Conservation (phyloP, 345 rosid species). For the Arabidopsis arenosa region DNA sequence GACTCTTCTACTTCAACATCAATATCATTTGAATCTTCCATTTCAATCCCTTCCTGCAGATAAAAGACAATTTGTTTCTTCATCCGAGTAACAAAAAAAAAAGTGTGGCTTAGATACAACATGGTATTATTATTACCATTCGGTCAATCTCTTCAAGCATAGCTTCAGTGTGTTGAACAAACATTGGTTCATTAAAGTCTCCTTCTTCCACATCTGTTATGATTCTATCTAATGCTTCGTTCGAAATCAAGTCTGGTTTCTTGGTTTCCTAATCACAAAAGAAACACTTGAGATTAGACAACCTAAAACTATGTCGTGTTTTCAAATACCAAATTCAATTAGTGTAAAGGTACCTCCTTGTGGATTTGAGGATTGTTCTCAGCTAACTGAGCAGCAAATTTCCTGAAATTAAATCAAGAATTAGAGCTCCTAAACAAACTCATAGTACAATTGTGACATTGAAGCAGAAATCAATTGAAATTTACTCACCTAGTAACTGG, state of each 20-base stretch:
- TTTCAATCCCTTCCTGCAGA: conserved; percentile 79
- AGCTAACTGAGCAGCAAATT: conserved; percentile 80
- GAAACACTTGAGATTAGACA: not conserved
- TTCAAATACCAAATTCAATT: not conserved
- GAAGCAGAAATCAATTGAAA: not conserved
- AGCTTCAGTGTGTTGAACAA: conserved; percentile 88
- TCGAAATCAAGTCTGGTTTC: conserved; percentile 46
- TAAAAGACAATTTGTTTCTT: not conserved
- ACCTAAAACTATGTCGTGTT: not conserved
- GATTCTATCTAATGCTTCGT: conserved; percentile 50
- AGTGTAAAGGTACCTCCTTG: conserved; percentile 52
- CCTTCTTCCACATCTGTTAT: conserved; percentile 61
- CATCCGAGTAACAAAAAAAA: not conserved
- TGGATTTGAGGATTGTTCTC: conserved; percentile 55
- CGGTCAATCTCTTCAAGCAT: conserved; percentile 85
- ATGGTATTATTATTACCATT: no score
- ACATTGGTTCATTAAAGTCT: conserved; percentile 76
- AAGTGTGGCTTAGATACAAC: not conserved
- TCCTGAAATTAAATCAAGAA: conserved; percentile 53
- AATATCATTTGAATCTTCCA: conserved; percentile 66
- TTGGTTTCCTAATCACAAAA: conserved; percentile 52
- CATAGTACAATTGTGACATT: not conserved
- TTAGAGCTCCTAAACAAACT: not conserved
- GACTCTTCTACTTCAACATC: conserved; percentile 46
- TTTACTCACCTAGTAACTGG: conserved; percentile 71